phyloP scores from a whole-genome alignment of 805 yeast genomes.

The Cyberlindnera americana region DNA sequence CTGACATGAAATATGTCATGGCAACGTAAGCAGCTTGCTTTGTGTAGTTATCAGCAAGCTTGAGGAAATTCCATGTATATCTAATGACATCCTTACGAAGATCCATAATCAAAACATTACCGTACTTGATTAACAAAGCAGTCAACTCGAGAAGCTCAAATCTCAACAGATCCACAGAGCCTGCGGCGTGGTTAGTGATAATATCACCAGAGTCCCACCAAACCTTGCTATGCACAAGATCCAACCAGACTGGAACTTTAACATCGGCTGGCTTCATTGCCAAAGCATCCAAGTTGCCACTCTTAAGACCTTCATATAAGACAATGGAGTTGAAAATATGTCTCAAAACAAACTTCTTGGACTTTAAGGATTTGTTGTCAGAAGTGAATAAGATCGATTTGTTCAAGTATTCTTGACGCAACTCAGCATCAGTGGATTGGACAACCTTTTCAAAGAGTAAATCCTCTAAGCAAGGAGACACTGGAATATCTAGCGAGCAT shows the following conservation, averaged over 20 bases:
- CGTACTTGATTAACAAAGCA: conserved; percentile 66
- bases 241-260: conserved; percentile 57
- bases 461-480: conserved; percentile 48
- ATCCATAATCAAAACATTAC: conserved; percentile 55
- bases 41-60: conserved; percentile 80
- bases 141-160: conserved; percentile 80
- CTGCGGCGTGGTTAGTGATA: conserved; percentile 53
- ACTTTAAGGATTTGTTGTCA: conserved; percentile 42
- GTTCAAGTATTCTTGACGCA: conserved; percentile 49
- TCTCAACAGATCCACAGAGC: conserved; percentile 68
- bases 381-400: conserved; percentile 49
- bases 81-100: conserved; percentile 81
- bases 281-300: conserved; percentile 45
- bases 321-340: conserved; percentile 64
- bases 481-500: conserved; percentile 42
- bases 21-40: conserved; percentile 92
- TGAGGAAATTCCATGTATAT: conserved; percentile 91
- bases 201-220: conserved; percentile 68
- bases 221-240: conserved; percentile 53
- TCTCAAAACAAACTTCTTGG: conserved; percentile 60
- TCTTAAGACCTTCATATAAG: conserved; percentile 52
- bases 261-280: conserved; percentile 33
- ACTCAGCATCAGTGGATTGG: conserved; percentile 40
- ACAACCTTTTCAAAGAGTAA: conserved; percentile 58
- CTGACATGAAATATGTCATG: conserved; percentile 79